Percentiles rank a stretch among this genome's conserved stretches.
phyloP scores from a whole-genome alignment of 2,329 filamentous ascomycete genomes.

The Phyllosticta citribraziliensis region DNA sequence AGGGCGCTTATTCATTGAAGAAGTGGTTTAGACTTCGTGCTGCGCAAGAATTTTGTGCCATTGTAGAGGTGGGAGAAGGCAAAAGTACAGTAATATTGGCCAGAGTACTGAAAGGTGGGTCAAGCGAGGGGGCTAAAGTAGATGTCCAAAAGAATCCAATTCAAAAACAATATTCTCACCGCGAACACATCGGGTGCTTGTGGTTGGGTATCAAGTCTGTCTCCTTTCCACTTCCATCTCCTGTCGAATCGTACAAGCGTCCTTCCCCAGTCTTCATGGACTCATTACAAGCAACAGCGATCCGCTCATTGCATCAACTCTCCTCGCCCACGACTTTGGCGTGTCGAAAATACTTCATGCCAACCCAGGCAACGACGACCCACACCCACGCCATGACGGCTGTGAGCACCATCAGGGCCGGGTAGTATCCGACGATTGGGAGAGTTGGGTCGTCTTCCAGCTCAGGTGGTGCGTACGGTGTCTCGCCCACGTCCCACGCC shows the following conservation, averaged over 20 bases:
- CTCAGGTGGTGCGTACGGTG: slow-evolving; percentile 89
- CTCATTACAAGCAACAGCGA: background rate
- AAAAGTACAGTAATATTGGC: no score
- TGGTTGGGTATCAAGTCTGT: no score
- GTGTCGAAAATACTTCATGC: slow-evolving; percentile 99
- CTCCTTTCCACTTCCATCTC: no score
- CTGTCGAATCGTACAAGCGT: background rate
- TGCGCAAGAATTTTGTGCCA: no score
- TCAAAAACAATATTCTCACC: no score
- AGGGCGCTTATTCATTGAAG: no score
- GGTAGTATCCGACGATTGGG: slow-evolving; percentile 95
- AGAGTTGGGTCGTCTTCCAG: slow-evolving; percentile 89
- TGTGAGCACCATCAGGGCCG: slow-evolving; percentile 83
- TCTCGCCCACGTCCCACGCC: slow-evolving; percentile 98
- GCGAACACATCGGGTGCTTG: no score
- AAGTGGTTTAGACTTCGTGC: no score
- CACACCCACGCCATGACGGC: slow-evolving; percentile 98
- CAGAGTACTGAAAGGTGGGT: no score
- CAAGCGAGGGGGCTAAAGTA: no score
- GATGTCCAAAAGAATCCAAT: no score
- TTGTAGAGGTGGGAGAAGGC: no score
- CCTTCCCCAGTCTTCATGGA: background rate
- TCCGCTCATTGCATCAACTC: background rate
- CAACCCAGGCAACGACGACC: slow-evolving; percentile 95
- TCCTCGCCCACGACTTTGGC: slow-evolving; percentile 72